Evolutionary conservation across 345 rosid species (phyloP).

Genomic region (Acer yangbiense): DNA sequence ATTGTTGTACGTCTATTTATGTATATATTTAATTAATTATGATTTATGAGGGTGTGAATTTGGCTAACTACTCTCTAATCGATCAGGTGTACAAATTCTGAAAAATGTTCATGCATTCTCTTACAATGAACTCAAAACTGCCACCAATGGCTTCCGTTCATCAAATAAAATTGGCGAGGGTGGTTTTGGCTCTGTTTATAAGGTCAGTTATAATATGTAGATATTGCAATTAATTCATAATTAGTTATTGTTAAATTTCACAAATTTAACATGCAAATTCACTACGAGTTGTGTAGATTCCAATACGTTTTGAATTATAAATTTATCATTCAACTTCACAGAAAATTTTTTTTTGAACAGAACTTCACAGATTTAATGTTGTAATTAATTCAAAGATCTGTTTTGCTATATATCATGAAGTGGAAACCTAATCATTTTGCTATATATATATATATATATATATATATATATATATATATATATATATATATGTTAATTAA

Average conservation of each 20-base stretch:
- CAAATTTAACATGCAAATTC: not conserved
- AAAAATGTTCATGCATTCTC: constrained; percentile 29
- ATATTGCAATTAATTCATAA: too few species aligned
- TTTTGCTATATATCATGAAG: too few species aligned
- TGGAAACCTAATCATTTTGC: not conserved
- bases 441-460: not conserved
- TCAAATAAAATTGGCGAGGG: constrained; percentile 51
- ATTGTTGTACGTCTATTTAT: not conserved
- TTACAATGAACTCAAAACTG: constrained; percentile 29
- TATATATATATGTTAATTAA: too few species aligned
- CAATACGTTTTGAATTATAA: too few species aligned
- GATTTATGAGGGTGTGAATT: not conserved
- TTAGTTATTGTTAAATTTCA: too few species aligned
- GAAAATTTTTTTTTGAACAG: too few species aligned
- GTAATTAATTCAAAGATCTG: too few species aligned
- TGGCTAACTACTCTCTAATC: not conserved
- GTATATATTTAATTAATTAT: not conserved
- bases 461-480: not conserved
- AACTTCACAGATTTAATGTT: not conserved
- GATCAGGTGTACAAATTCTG: constrained; percentile 16
- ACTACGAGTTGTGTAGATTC: not conserved
- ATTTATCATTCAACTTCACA: not conserved
- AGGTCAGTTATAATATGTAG: constrained; percentile 23
- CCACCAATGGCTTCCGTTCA: constrained; percentile 36
- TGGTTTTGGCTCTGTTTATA: constrained; percentile 48